phyloP scores from a whole-genome alignment of 306 rosid genomes.

The Trifolium fragiferum region DNA sequence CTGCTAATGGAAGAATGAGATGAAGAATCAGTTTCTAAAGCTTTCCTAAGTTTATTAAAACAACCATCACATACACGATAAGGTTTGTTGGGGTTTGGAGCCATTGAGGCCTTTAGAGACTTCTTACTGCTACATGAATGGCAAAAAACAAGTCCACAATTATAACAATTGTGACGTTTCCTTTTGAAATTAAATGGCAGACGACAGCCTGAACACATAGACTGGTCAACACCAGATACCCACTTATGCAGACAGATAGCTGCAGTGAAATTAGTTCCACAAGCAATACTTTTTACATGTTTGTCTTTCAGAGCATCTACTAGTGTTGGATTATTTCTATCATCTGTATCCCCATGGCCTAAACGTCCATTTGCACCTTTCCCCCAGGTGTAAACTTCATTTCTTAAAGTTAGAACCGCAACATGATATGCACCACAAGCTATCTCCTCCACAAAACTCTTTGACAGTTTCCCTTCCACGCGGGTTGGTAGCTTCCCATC shows the following conservation, averaged over 20 bases:
- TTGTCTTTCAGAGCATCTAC: constrained; percentile 95
- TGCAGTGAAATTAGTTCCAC: constrained; percentile 94
- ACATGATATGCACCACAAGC: constrained; percentile 98
- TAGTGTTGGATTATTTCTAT: constrained; percentile 75
- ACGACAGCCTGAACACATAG: constrained; percentile 98
- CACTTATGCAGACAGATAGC: constrained; percentile 98
- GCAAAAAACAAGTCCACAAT: constrained; percentile 97
- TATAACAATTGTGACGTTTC: constrained; percentile 96
- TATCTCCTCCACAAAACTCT: constrained; percentile 94
- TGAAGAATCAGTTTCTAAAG: constrained; percentile 74
- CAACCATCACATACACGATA: constrained; percentile 99
- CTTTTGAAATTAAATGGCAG: constrained; percentile 94
- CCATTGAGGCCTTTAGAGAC: constrained; percentile 96
- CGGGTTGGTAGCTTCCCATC: constrained; percentile 87
- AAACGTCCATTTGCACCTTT: constrained; percentile 98
- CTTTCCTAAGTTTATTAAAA: constrained; percentile 78
- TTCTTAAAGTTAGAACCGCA: constrained; percentile 94
- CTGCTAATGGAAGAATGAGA: constrained; percentile 83
- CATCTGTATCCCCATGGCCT: constrained; percentile 94
- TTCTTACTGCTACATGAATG: constrained; percentile 98
- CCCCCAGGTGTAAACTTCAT: constrained; percentile 98
- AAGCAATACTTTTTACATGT: constrained; percentile 93
- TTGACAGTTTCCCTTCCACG: constrained; percentile 84
- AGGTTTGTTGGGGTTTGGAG: constrained; percentile 97
- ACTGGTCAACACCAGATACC: constrained; percentile 99